Evolutionary conservation across 768 basidiomycete species (phyloP).

Genomic region (Trametes cingulata): DNA sequence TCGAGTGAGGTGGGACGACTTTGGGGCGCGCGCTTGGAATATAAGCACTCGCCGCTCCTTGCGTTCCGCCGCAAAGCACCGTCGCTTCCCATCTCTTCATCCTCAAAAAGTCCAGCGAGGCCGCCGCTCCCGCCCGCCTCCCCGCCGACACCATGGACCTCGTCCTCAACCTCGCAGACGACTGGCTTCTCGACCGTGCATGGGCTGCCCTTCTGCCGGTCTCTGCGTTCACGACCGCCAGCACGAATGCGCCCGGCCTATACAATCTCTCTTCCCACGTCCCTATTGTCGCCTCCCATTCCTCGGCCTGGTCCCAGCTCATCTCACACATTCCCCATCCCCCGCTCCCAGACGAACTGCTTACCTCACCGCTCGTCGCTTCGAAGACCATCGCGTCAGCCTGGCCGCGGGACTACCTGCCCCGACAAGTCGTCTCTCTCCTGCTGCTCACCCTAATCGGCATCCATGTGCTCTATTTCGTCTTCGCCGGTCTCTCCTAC

Average conservation of each 20-base stretch:
- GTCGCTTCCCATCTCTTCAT: not conserved
- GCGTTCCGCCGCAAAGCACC: not conserved
- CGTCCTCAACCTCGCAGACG: slow-evolving; percentile 71
- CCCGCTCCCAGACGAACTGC: slow-evolving; percentile 42
- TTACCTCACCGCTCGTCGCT: slow-evolving; percentile 26
- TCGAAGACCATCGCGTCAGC: slow-evolving; percentile 52
- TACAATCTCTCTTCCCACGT: slow-evolving; percentile 34
- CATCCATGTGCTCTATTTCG: slow-evolving; percentile 83
- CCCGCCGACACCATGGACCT: slow-evolving; percentile 66
- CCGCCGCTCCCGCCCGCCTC: not conserved
- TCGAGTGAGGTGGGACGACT: slow-evolving; percentile 18
- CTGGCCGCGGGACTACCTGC: slow-evolving; percentile 84
- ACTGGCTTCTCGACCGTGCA: slow-evolving; percentile 71
- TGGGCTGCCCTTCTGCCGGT: slow-evolving; percentile 75
- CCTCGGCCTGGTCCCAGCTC: slow-evolving; percentile 53
- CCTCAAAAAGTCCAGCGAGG: not conserved
- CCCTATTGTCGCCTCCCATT: slow-evolving; percentile 39
- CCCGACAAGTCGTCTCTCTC: slow-evolving; percentile 77
- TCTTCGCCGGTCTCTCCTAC: slow-evolving; percentile 86
- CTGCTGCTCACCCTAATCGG: slow-evolving; percentile 72
- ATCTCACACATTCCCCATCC: slow-evolving; percentile 61
- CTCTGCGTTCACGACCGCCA: slow-evolving; percentile 32
- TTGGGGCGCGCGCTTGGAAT: slow-evolving; percentile 20
- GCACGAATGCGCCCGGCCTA: slow-evolving; percentile 24
- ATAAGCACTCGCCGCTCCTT: slow-evolving; percentile 8